Evolutionary conservation across 495 filamentous ascomycete genomes (phyloP).

Genomic region (Annulohypoxylon moriforme): DNA sequence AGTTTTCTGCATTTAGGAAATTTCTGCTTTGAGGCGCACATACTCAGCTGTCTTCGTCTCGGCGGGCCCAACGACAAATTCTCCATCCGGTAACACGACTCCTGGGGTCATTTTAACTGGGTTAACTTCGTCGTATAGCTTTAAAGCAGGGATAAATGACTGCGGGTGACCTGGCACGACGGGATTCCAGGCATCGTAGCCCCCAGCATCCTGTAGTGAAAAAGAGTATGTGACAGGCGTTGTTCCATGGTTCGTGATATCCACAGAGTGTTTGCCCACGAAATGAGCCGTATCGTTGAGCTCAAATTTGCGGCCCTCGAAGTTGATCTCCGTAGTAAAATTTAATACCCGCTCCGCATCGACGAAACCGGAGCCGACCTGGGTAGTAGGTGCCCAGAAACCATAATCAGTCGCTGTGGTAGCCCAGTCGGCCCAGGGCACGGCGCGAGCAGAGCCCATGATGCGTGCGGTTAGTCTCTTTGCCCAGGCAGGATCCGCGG

Average conservation of each 20-base stretch:
- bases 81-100: conserved; percentile 13
- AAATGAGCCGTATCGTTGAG: conserved; percentile 59
- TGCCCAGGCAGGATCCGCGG: conserved; percentile 30
- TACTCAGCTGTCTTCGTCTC: conserved; percentile 30
- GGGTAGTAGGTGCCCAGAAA: conserved; percentile 49
- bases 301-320: conserved; percentile 71
- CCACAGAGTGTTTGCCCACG: conserved; percentile 44
- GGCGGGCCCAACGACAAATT: conserved; percentile 19
- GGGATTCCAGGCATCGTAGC: conserved; percentile 20
- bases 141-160: conserved; percentile 12
- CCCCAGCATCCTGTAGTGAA: conserved; percentile 26
- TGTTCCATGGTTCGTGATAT: conserved; percentile 54
- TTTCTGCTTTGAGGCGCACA: neutral
- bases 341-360: conserved; percentile 68
- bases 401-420: conserved; percentile 50
- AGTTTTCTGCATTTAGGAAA: neutral
- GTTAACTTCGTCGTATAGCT: conserved; percentile 16
- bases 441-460: conserved; percentile 52
- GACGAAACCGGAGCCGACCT: conserved; percentile 61
- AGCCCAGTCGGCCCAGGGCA: conserved; percentile 56
- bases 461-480: conserved; percentile 42
- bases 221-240: conserved; percentile 51
- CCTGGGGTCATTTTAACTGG: conserved; percentile 19
- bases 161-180: conserved; percentile 5
- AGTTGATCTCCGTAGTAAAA: conserved; percentile 71